A percentile compares a stretch with the other conserved stretches of the same genome.
phyloP scores from a whole-genome alignment of 768 basidiomycete species.

The Lactifluus pinguis region DNA sequence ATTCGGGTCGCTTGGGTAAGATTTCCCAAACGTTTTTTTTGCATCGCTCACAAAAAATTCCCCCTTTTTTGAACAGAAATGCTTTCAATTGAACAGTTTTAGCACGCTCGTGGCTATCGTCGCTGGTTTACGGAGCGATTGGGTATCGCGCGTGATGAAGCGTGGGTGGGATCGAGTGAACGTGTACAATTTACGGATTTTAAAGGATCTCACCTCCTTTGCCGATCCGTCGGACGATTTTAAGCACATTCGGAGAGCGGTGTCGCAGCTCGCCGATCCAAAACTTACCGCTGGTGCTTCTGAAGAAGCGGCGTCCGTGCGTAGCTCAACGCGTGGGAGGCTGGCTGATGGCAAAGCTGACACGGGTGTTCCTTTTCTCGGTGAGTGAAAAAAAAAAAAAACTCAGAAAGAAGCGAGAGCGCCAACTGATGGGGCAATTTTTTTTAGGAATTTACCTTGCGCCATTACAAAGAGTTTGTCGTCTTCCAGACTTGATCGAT shows the following conservation, averaged over 20 bases:
- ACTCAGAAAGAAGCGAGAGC: no score
- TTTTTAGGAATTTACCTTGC: constrained; percentile 64
- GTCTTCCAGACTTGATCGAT: constrained; percentile 73
- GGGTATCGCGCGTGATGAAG: constrained; percentile 55
- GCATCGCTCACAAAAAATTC: not conserved
- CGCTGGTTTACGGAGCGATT: constrained; percentile 59
- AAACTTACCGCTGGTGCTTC: constrained; percentile 49
- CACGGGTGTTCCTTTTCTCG: constrained; percentile 77
- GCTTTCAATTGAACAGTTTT: constrained; percentile 69
- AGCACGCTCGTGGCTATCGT: constrained; percentile 74
- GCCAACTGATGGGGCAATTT: no score
- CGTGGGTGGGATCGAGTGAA: constrained; percentile 59
- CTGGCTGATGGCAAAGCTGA: constrained; percentile 37
- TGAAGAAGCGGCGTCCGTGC: constrained; percentile 38
- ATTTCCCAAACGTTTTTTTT: constrained; percentile 9
- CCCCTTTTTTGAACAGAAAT: constrained; percentile 45
- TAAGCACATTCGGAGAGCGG: constrained; percentile 58
- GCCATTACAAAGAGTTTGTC: constrained; percentile 53
- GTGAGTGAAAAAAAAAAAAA: constrained; percentile 32
- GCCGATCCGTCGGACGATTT: constrained; percentile 60
- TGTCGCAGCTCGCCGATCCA: constrained; percentile 55
- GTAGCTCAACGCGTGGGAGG: constrained; percentile 28
- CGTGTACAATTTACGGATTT: constrained; percentile 62
- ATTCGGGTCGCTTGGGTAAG: constrained; percentile 80
- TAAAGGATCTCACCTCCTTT: constrained; percentile 62